Evolutionary conservation across 2,329 filamentous ascomycete genomes (phyloP), one percentile per base, ranked within the genome.

Genomic region (Xylaria digitata): DNA sequence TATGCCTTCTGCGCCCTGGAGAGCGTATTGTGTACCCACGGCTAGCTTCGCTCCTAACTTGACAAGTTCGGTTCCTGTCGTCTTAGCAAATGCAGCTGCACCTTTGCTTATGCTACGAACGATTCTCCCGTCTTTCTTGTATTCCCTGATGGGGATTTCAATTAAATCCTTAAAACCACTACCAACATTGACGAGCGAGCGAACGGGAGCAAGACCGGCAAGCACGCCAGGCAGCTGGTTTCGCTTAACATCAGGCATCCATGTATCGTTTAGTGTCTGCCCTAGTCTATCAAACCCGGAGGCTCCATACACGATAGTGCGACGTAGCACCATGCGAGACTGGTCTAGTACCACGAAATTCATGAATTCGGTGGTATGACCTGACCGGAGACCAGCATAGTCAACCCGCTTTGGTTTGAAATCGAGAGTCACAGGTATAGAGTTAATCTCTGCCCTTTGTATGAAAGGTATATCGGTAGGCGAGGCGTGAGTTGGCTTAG

Each of bases 381-480:
- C 96, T 1, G 96, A 97, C 30, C 94, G 90, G 3, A 99, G 86
- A 3, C 94, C 94, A 0, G 90, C 92, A 73, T 99, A 99, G 78
- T 99, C 95, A 19, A 99, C 93, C n/a, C 93, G 89, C 80, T 99
- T 98, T 8, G 96, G 96, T 78, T 99, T 99, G 82, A 99, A 99
- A 79, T 99, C 96, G 3, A 89, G 88, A 75, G 92, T 94, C 63
- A 99, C 86, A 1, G 90, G 90, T 26, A 99, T 87, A 3, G 92
- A 88, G 70, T 93, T 92, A 53, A 99, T 86, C 80, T 98, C 96
- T 1, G 93, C 90, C 60, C 96, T 88, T 77, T 98, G 95, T 1
- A 99, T 83, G 78, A 97, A 99, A 0, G 93, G 92, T 6, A 91
- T 82, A 61, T 96, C 94, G 52, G 89, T 89, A 1, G 89, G 85